Evolutionary conservation across 2,329 filamentous ascomycete species (phyloP), one percentile per base, ranked within the genome.

Genomic region (Arthrinium puccinioides): DNA sequence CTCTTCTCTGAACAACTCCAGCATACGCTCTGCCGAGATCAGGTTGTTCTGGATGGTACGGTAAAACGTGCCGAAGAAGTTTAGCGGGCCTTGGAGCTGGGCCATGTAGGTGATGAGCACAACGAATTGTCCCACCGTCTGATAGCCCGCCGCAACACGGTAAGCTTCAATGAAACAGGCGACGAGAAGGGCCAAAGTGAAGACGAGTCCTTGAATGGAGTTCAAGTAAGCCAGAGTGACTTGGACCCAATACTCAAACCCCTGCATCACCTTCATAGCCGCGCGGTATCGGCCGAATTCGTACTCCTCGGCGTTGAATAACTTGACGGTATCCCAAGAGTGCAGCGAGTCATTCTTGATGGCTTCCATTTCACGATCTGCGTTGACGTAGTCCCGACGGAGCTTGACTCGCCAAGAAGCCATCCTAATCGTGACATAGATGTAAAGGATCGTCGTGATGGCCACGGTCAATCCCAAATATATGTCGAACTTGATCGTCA

Each of bases 181-280:
- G 42, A 76, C 76, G 1, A 75, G 70, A n/a, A 79, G 55, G 13
- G 77, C 69, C 4, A 77, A 46, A 49, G 75, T 76, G 48, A 81
- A 80, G n/a, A 80, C 70, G 36, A 76, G 68, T 53, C 76, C 79
- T 45, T 81, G 76, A 0, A 72, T 71, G 9, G 78, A 69, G 48
- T 80, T 81, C 54, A 81, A 70, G 6, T 70, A 59, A 46, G 76
- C 76, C 37, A 78, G 53, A 3, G 73, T 77, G 46, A 71, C 64
- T 37, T 68, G 62, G 14, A 79, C 74, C 37, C 70, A 61, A 38
- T 73, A 74, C 53, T 79, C 74, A 9, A 74, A 73, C 9, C 60
- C 61, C 44, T 81, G 76, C 48, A 36, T 36, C 11, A 14, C 24
- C 8, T 20, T 15, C 33, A 36, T 36, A 18, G 33, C 33, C 11